phyloP scores from a whole-genome alignment of 1,284 basidiomycete species.

The Earliella scabrosa region DNA sequence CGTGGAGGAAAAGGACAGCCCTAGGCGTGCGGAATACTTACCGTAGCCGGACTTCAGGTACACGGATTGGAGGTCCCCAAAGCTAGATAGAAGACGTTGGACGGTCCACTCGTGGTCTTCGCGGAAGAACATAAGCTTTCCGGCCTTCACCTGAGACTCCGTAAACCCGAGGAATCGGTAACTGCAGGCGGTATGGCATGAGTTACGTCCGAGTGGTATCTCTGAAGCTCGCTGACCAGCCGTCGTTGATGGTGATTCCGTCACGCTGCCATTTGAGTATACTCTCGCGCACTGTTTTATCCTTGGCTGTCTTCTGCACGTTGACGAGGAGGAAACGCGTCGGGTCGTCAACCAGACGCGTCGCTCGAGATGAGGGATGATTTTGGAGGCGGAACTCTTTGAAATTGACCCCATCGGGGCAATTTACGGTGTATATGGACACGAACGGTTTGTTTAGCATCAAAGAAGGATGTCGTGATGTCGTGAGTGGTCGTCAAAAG shows the following conservation, averaged over 20 bases:
- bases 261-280: slow-evolving; percentile 14
- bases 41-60: slow-evolving; percentile 26
- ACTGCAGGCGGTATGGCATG: slow-evolving; percentile 7
- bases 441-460: slow-evolving; percentile 9
- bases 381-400: slow-evolving; percentile 2
- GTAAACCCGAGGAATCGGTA: slow-evolving; percentile 28
- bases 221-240: slow-evolving; percentile 12
- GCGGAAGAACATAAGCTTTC: slow-evolving; percentile 27
- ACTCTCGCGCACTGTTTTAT: neutral
- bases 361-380: slow-evolving; percentile 22
- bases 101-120: slow-evolving; percentile 28
- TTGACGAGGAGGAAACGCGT: slow-evolving; percentile 25
- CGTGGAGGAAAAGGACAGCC: slow-evolving; percentile 30
- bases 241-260: slow-evolving; percentile 13
- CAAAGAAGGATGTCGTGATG: neutral
- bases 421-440: slow-evolving; percentile 9
- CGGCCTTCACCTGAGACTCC: slow-evolving; percentile 26
- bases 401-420: slow-evolving; percentile 10
- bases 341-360: slow-evolving; percentile 23
- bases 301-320: slow-evolving; percentile 4
- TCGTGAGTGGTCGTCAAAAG: neutral
- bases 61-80: slow-evolving; percentile 25
- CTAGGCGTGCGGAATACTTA: slow-evolving; percentile 28
- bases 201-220: too few species aligned
- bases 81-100: slow-evolving; percentile 13